These are phyloP conservation scores for Bipolaris victoriae DNA, from an alignment of 2,329 filamentous ascomycete genomes.

Conservation along the genomic window DNA sequence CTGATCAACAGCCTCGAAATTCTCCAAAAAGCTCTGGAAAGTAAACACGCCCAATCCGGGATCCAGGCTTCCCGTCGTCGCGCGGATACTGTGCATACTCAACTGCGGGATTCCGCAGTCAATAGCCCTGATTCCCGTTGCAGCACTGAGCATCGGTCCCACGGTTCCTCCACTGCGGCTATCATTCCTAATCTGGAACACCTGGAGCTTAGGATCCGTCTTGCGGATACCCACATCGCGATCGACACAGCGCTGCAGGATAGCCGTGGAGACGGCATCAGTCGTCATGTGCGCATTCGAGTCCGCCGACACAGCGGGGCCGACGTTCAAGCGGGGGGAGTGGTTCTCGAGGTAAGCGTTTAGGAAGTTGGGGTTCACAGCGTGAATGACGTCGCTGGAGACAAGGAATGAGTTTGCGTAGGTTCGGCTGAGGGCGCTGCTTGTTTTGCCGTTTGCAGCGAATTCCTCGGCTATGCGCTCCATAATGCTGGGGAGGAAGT, in stretches of 20 bases:
- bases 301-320: slow-evolving; percentile 79
- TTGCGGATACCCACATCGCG: slow-evolving; percentile 53
- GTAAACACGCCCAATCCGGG: slow-evolving; percentile 86
- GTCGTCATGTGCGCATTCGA: slow-evolving; percentile 97
- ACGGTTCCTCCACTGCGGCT: slow-evolving; percentile 88
- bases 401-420: slow-evolving; percentile 92
- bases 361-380: slow-evolving; percentile 93
- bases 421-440: slow-evolving; percentile 73
- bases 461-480: slow-evolving; percentile 80
- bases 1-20: slow-evolving; percentile 81
- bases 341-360: slow-evolving; percentile 83
- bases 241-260: slow-evolving; percentile 79
- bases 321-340: slow-evolving; percentile 85
- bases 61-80: slow-evolving; percentile 83
- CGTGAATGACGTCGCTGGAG: slow-evolving; percentile 91
- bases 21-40: slow-evolving; percentile 87
- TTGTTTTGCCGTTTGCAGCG: slow-evolving; percentile 51
- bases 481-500: slow-evolving; percentile 82
- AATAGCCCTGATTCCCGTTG: slow-evolving; percentile 80
- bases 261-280: slow-evolving; percentile 81
- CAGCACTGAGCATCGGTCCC: slow-evolving; percentile 84
- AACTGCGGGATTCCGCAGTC: slow-evolving; percentile 91
- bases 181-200: slow-evolving; percentile 96
- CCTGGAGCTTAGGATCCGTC: slow-evolving; percentile 69
- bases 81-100: slow-evolving; percentile 91